Evolutionary conservation across 164 flowering plant species (phyloP).

Genomic region (Sedum album): DNA sequence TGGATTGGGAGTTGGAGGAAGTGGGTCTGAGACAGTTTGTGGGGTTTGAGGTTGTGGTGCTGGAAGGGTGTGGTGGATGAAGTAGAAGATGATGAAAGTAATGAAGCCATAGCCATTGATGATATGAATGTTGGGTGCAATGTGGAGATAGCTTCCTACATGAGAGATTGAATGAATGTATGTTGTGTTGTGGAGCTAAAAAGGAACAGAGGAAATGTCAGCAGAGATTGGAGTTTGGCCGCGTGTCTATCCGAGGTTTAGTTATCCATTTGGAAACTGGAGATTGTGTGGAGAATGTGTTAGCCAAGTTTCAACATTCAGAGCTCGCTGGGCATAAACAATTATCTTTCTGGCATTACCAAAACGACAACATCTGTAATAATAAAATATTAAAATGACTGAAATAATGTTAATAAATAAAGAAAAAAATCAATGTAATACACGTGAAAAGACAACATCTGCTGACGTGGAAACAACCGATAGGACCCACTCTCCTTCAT

Average conservation of each 20-base stretch:
- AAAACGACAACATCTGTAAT: too few species aligned
- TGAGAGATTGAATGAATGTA: neutral
- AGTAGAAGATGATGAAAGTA: constrained; percentile 37
- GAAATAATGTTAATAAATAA: too few species aligned
- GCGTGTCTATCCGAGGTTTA: constrained; percentile 19
- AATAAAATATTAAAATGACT: too few species aligned
- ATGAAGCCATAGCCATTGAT: constrained; percentile 73
- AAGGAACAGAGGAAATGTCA: constrained; percentile 13
- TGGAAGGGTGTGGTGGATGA: constrained; percentile 25
- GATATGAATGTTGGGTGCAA: neutral
- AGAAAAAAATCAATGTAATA: too few species aligned
- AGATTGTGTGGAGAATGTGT: constrained; percentile 27
- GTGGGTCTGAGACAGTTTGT: constrained; percentile 18
- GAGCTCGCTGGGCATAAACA: neutral
- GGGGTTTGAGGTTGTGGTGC: constrained; percentile 18
- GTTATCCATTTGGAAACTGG: constrained; percentile 19
- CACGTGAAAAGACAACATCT: too few species aligned
- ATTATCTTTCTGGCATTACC: neutral
- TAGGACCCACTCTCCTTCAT: too few species aligned
- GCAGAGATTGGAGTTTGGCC: constrained; percentile 45
- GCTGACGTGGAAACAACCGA: too few species aligned
- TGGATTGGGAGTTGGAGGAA: constrained; percentile 13
- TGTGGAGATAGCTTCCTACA: neutral
- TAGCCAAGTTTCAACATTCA: constrained; percentile 11
- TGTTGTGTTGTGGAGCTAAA: neutral